phyloP scores from a whole-genome alignment of 78 protist species.

The Bodo saltans region DNA sequence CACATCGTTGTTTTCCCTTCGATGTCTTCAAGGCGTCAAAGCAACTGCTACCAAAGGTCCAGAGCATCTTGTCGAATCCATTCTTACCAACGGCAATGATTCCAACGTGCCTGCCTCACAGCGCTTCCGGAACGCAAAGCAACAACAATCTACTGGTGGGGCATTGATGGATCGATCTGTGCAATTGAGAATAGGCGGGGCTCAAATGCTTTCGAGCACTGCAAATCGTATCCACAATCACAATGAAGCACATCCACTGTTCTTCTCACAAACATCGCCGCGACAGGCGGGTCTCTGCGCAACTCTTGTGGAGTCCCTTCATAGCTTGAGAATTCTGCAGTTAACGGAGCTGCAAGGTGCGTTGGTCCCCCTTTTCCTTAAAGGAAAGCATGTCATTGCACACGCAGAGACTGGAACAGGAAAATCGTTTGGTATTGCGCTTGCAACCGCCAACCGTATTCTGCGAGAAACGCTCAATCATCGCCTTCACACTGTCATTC shows the following conservation, averaged over 20 bases:
- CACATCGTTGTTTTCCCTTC: too few species aligned
- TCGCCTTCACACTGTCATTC: background rate
- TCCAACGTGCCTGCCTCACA: too few species aligned
- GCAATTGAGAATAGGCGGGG: too few species aligned
- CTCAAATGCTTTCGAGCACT: background rate
- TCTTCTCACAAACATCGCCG: background rate
- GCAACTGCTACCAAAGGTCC: too few species aligned
- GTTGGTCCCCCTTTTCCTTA: background rate
- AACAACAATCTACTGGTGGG: too few species aligned
- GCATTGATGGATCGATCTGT: too few species aligned
- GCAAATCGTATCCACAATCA: background rate
- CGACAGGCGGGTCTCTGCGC: background rate
- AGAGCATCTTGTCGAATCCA: too few species aligned
- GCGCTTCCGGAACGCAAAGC: too few species aligned
- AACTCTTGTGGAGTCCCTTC: background rate
- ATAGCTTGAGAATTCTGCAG: background rate
- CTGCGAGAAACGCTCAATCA: background rate
- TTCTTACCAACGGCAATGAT: too few species aligned
- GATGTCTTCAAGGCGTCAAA: too few species aligned
- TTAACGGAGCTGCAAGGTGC: background rate
- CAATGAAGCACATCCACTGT: background rate
- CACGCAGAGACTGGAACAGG: background rate
- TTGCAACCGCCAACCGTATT: background rate
- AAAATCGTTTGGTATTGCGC: background rate
- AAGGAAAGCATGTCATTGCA: background rate